Conservation (phyloP, 2,329 filamentous ascomycete species). For the Diaporthe velutina region DNA sequence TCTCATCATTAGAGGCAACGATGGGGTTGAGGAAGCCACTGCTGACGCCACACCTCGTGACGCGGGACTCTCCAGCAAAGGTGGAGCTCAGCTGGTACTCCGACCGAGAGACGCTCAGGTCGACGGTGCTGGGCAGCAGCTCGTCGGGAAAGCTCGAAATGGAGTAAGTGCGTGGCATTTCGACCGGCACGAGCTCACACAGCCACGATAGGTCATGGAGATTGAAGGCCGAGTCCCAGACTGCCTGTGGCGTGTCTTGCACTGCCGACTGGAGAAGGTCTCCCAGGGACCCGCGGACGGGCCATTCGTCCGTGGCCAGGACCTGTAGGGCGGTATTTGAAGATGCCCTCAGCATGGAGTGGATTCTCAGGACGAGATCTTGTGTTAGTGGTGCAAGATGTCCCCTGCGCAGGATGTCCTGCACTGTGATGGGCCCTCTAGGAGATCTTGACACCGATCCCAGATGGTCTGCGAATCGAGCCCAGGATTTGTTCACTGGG, state of each 20-base stretch:
- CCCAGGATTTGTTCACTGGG: constrained; percentile 56
- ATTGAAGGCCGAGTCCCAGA: constrained; percentile 65
- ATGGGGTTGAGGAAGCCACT: constrained; percentile 68
- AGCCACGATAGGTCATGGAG: constrained; percentile 60
- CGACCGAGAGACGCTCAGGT: constrained; percentile 64
- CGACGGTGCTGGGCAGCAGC: constrained; percentile 63
- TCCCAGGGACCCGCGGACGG: constrained; percentile 62
- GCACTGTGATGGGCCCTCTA: constrained; percentile 55
- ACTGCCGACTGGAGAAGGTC: constrained; percentile 64
- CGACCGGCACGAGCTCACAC: constrained; percentile 58
- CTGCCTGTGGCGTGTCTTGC: constrained; percentile 58
- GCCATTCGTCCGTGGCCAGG: constrained; percentile 64
- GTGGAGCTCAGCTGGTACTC: constrained; percentile 62
- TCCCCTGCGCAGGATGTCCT: constrained; percentile 63
- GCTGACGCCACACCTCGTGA: constrained; percentile 60
- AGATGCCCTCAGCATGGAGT: constrained; percentile 61
- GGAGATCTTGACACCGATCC: constrained; percentile 51
- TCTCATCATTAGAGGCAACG: constrained; percentile 53
- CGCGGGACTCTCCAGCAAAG: constrained; percentile 50
- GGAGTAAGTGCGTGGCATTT: constrained; percentile 66
- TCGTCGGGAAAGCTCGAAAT: constrained; percentile 65
- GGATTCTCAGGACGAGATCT: constrained; percentile 62
- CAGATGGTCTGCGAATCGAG: constrained; percentile 61
- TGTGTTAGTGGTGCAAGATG: constrained; percentile 66
- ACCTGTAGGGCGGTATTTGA: constrained; percentile 63